Conservation (phyloP, 2,329 filamentous ascomycete species). For the Ophiostoma montium region DNA sequence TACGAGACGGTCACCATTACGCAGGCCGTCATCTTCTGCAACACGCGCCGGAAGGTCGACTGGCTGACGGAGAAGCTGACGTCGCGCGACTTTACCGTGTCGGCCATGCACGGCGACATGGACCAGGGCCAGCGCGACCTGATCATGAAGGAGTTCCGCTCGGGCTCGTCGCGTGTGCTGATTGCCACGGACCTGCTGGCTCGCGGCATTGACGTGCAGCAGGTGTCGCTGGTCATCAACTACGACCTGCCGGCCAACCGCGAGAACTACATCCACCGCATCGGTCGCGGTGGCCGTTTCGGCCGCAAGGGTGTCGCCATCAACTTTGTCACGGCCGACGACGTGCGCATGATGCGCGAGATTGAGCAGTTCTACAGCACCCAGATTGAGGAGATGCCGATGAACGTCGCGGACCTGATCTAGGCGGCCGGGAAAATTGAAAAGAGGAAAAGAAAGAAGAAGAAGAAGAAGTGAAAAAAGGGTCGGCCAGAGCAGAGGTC, state of each 20-base stretch:
- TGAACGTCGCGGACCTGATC: slow-evolving; percentile 72
- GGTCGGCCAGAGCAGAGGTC: neutral
- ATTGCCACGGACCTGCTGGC: slow-evolving; percentile 96
- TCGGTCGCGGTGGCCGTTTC: slow-evolving; percentile 98
- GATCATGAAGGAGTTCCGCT: slow-evolving; percentile 99
- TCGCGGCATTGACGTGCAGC: slow-evolving; percentile 99
- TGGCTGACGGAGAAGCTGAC: slow-evolving; percentile 99
- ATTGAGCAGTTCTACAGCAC: slow-evolving; percentile 99
- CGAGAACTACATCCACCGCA: slow-evolving; percentile 99
- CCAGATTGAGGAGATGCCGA: slow-evolving; percentile 99
- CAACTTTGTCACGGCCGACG: slow-evolving; percentile 99
- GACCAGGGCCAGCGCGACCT: slow-evolving; percentile 93
- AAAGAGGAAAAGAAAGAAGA: neutral
- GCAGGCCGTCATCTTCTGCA: slow-evolving; percentile 99
- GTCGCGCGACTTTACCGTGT: slow-evolving; percentile 96
- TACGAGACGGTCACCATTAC: slow-evolving; percentile 99
- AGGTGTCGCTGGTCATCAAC: slow-evolving; percentile 99
- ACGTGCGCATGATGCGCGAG: slow-evolving; percentile 99
- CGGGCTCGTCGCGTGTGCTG: slow-evolving; percentile 92
- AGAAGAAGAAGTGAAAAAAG: neutral
- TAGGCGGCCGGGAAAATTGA: slow-evolving; percentile 27
- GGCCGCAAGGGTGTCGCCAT: slow-evolving; percentile 99
- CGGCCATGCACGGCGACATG: slow-evolving; percentile 99
- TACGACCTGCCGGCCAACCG: slow-evolving; percentile 98
- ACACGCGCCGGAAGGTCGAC: slow-evolving; percentile 99